Evolutionary conservation across 169 alveolate species (phyloP).

Genomic region (Eimeria tenella): DNA sequence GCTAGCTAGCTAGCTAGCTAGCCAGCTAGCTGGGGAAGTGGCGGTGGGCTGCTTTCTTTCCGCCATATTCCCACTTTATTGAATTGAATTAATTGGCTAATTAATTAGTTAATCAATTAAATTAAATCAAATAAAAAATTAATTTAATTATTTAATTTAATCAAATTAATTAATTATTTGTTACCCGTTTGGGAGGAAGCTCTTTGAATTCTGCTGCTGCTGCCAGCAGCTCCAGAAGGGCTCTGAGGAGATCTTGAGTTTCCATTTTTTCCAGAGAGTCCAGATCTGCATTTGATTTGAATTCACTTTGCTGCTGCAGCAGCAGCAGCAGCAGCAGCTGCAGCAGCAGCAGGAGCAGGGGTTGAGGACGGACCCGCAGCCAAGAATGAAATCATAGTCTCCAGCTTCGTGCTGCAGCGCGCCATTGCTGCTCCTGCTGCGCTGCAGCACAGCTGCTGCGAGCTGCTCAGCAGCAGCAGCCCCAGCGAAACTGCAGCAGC

Average conservation of each 20-base stretch:
- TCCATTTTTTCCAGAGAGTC: not conserved
- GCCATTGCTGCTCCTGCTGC: conserved; percentile 16
- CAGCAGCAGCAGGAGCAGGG: too few species aligned
- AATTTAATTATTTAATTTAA: too few species aligned
- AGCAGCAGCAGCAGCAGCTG: too few species aligned
- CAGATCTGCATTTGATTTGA: not conserved
- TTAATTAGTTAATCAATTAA: too few species aligned
- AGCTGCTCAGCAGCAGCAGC: too few species aligned
- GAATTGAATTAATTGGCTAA: too few species aligned
- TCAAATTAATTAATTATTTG: too few species aligned
- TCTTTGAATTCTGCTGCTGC: conserved; percentile 4
- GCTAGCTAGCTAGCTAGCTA: too few species aligned
- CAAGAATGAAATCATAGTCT: not conserved
- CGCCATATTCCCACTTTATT: too few species aligned
- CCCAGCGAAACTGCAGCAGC: conserved; percentile 8
- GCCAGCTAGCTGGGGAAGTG: too few species aligned
- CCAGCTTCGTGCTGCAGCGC: not conserved
- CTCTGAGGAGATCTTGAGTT: not conserved
- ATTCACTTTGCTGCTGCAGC: not conserved
- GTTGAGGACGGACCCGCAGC: not conserved
- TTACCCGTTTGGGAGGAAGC: not conserved
- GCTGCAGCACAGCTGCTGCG: not conserved
- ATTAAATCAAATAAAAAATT: not conserved
- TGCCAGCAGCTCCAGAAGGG: not conserved
- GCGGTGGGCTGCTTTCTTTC: too few species aligned